These are phyloP conservation scores for Stephanodiscus triporus DNA, from an alignment of 108 stramenopile genomes.

Conservation along the genomic window DNA sequence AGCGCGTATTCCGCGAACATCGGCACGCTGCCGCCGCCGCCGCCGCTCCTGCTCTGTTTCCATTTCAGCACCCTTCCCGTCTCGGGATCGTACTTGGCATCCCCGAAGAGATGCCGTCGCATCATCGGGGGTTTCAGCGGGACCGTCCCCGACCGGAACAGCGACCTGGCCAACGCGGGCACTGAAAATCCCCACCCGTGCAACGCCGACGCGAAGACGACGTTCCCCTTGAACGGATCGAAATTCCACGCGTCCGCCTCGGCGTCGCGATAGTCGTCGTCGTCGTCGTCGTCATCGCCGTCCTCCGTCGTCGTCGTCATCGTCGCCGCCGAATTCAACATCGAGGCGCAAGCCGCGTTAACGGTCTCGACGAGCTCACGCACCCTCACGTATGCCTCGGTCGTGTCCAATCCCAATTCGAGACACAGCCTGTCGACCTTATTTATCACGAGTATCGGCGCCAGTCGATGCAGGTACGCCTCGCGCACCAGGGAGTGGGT, in stretches of 20 bases:
- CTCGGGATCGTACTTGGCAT: constrained; percentile 63
- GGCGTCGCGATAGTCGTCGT: constrained; percentile 21
- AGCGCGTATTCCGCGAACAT: constrained; percentile 84
- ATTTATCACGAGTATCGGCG: constrained; percentile 92
- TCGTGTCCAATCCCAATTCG: constrained; percentile 74
- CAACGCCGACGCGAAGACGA: constrained; percentile 92
- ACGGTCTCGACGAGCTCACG: constrained; percentile 90
- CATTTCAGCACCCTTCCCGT: constrained; percentile 77
- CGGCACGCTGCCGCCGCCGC: constrained; percentile 42
- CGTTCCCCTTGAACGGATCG: constrained; percentile 92
- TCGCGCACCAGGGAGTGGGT: constrained; percentile 96
- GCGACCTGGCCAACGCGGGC: constrained; percentile 70
- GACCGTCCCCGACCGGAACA: constrained; percentile 69
- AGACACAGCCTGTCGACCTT: constrained; percentile 91
- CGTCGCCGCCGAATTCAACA: constrained; percentile 56
- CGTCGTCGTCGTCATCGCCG: constrained; percentile 1
- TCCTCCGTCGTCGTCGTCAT: constrained; percentile 49
- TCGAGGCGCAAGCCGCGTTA: constrained; percentile 88
- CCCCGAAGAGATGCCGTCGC: constrained; percentile 80
- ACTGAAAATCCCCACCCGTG: constrained; percentile 97
- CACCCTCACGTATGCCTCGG: constrained; percentile 92
- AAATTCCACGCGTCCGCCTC: constrained; percentile 87
- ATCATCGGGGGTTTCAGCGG: constrained; percentile 77
- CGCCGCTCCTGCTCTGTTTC: constrained; percentile 41
- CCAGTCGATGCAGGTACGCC: constrained; percentile 86